Conservation (phyloP, 768 basidiomycete species). For the Rhizopogon roseolus region DNA sequence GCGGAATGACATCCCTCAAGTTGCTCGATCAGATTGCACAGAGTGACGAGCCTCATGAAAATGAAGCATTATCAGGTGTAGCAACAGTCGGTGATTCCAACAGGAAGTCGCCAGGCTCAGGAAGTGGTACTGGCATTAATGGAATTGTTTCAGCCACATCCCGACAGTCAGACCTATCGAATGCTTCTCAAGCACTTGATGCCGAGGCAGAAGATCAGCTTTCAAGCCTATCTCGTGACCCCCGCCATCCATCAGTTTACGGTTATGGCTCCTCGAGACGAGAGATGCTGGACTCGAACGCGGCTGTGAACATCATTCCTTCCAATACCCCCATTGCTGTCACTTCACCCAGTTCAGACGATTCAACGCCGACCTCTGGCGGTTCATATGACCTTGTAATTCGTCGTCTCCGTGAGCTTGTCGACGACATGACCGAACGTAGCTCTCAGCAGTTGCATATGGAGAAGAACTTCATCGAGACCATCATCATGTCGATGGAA, state of each 20-base stretch:
- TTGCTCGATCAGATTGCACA: conserved; percentile 44
- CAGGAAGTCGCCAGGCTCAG: not conserved
- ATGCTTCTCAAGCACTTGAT: not conserved
- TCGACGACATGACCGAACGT: conserved; percentile 56
- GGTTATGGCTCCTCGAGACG: conserved; percentile 7
- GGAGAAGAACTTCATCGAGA: conserved; percentile 70
- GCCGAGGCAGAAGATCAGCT: conserved; percentile 11
- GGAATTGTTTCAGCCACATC: not conserved
- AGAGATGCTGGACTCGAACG: conserved; percentile 22
- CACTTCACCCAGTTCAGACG: conserved; percentile 35
- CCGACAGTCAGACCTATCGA: not conserved
- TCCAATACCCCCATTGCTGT: conserved; percentile 37
- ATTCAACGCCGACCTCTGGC: conserved; percentile 16
- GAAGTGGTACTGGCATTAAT: conserved; percentile 8
- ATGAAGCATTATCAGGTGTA: not conserved
- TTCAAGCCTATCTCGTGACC: conserved; percentile 9
- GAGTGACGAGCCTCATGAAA: conserved; percentile 25
- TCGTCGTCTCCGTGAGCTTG: conserved; percentile 53
- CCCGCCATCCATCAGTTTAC: conserved; percentile 8
- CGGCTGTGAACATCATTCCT: conserved; percentile 13
- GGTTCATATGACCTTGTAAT: conserved; percentile 44
- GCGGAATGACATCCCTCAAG: conserved; percentile 42
- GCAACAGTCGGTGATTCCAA: not conserved
- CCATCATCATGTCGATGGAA: conserved; percentile 63
- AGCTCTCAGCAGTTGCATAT: conserved; percentile 60